A percentile compares a stretch with the other conserved stretches of the same genome.
Conservation (phyloP, 108 stramenopile species). For the Pseudonitzschia pungens region DNA sequence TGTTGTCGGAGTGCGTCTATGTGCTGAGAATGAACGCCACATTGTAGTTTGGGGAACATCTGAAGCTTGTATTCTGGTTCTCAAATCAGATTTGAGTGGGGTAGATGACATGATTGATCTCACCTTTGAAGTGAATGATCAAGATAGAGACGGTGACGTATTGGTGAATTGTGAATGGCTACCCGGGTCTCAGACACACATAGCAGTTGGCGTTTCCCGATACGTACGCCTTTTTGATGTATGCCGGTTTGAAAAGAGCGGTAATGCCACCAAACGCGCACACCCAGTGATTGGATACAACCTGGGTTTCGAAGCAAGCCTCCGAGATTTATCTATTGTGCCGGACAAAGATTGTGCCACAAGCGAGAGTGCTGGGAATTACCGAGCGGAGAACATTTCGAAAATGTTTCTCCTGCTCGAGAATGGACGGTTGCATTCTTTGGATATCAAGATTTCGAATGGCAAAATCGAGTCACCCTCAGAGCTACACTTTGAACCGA, state of each 20-base stretch:
- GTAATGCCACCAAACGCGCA: slow-evolving; percentile 2
- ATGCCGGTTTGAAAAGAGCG: slow-evolving; percentile 22
- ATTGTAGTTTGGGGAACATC: slow-evolving; percentile 68
- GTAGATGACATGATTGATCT: slow-evolving; percentile 55
- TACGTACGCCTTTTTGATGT: slow-evolving; percentile 68
- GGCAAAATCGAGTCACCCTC: slow-evolving; percentile 36
- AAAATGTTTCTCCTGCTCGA: slow-evolving; percentile 57
- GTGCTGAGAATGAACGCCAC: slow-evolving; percentile 60
- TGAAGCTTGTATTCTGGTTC: slow-evolving; percentile 51
- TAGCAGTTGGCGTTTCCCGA: slow-evolving; percentile 58
- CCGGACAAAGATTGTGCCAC: not conserved
- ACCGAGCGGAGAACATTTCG: slow-evolving; percentile 4
- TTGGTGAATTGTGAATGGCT: slow-evolving; percentile 67
- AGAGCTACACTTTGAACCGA: slow-evolving; percentile 24
- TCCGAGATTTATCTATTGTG: slow-evolving; percentile 32
- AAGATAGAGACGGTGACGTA: slow-evolving; percentile 60
- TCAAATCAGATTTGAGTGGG: slow-evolving; percentile 47
- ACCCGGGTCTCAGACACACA: slow-evolving; percentile 54
- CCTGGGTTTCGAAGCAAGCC: slow-evolving; percentile 32
- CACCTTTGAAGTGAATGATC: slow-evolving; percentile 45
- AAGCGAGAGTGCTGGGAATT: not conserved
- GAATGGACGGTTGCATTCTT: slow-evolving; percentile 55
- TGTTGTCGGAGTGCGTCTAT: slow-evolving; percentile 54
- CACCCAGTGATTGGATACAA: slow-evolving; percentile 24
- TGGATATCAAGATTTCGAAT: slow-evolving; percentile 44